phyloP scores from a whole-genome alignment of 306 rosid species.

The Quercus agrifolia region DNA sequence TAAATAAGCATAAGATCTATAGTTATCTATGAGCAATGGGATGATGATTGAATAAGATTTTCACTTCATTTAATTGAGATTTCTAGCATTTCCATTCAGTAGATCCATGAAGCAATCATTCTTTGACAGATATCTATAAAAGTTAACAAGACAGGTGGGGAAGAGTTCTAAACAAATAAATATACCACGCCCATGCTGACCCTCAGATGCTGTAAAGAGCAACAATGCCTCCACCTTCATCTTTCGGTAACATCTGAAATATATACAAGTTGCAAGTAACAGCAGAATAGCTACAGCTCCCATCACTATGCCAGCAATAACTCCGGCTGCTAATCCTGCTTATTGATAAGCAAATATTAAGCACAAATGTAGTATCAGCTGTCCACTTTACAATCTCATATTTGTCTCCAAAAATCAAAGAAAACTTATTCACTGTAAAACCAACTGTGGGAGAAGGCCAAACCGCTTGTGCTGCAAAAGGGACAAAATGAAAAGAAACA shows the following conservation, averaged over 20 bases:
- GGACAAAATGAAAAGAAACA: slow-evolving; percentile 11
- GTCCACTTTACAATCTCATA: slow-evolving; percentile 19
- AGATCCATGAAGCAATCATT: not conserved
- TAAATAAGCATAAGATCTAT: no score
- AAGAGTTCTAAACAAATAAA: slow-evolving; percentile 3
- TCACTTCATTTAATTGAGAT: not conserved
- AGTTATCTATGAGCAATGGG: not conserved
- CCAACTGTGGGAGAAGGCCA: slow-evolving; percentile 37
- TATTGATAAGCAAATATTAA: slow-evolving; percentile 33
- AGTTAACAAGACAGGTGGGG: not conserved
- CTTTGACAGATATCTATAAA: not conserved
- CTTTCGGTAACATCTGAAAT: slow-evolving; percentile 47
- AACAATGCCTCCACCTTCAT: slow-evolving; percentile 28
- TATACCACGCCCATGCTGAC: slow-evolving; percentile 47
- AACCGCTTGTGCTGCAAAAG: slow-evolving; percentile 74
- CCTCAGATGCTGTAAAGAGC: slow-evolving; percentile 31
- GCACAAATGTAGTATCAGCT: slow-evolving; percentile 24
- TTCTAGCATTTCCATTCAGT: not conserved
- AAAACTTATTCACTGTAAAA: slow-evolving; percentile 17
- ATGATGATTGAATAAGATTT: not conserved
- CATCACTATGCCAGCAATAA: slow-evolving; percentile 66
- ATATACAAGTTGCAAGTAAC: slow-evolving; percentile 46
- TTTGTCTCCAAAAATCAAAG: slow-evolving; percentile 23
- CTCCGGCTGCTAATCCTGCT: slow-evolving; percentile 66
- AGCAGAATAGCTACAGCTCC: slow-evolving; percentile 59